Percentiles rank a stretch among this genome's conserved stretches.
These are phyloP conservation scores for Nephelium lappaceum DNA, from an alignment of 345 rosid species.

Conservation along the genomic window DNA sequence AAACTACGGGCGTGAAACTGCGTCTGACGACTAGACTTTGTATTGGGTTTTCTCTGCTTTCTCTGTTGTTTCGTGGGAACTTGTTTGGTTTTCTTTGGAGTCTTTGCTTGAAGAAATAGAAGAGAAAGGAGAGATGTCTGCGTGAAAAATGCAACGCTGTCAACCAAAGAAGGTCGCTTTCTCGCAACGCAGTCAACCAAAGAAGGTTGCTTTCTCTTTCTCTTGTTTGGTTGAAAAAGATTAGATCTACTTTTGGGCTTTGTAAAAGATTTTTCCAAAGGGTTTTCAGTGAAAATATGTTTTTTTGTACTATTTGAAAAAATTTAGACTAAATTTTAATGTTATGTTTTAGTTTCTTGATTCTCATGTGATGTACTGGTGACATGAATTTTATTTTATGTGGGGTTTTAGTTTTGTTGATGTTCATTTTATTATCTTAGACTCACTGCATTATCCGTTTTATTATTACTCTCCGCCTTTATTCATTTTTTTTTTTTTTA, in stretches of 20 bases:
- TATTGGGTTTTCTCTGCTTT: not conserved
- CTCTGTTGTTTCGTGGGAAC: not conserved
- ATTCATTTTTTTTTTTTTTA: too few species aligned
- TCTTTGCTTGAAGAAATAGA: constrained; percentile 10
- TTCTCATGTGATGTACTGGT: not conserved
- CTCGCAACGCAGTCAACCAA: too few species aligned
- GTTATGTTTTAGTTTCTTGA: not conserved
- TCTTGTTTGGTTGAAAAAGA: not conserved
- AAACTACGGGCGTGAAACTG: too few species aligned
- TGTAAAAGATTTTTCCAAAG: not conserved
- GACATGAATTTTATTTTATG: not conserved
- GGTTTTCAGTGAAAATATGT: not conserved
- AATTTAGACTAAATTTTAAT: not conserved
- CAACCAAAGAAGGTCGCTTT: constrained; percentile 28
- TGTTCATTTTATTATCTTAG: not conserved
- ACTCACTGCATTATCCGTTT: not conserved
- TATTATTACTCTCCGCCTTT: not conserved
- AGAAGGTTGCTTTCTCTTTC: too few species aligned
- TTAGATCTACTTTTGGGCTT: constrained; percentile 6
- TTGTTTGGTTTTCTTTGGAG: too few species aligned
- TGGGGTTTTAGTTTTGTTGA: not conserved
- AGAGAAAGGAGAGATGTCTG: constrained; percentile 9
- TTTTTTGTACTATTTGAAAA: not conserved
- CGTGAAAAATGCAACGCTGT: constrained; percentile 24
- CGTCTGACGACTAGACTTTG: too few species aligned